Conservation (phyloP, 2,329 filamentous ascomycete species). For the Calonectria pauciramosa region DNA sequence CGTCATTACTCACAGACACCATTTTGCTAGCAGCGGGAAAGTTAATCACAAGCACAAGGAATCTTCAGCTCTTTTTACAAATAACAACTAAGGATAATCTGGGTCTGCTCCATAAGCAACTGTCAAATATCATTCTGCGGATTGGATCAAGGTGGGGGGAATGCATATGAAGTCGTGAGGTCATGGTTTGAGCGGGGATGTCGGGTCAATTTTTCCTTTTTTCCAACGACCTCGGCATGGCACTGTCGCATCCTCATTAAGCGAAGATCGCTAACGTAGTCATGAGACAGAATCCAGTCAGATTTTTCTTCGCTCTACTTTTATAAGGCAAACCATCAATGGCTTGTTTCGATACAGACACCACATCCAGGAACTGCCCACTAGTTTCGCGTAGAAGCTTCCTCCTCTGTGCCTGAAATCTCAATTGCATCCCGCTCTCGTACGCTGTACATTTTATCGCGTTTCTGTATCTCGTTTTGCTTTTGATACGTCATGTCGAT, state of each 20-base stretch:
- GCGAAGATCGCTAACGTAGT: not conserved
- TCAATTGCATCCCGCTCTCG: not conserved
- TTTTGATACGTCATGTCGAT: not conserved
- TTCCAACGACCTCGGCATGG: not conserved
- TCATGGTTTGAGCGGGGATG: not conserved
- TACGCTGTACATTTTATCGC: not conserved
- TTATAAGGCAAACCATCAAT: not conserved
- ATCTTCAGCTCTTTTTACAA: not conserved
- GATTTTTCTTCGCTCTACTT: not conserved
- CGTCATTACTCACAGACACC: not conserved
- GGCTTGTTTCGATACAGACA: not conserved
- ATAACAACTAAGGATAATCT: not conserved
- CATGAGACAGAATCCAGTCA: not conserved
- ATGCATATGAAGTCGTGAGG: not conserved
- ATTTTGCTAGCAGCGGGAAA: not conserved
- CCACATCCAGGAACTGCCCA: not conserved
- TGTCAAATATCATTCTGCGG: not conserved
- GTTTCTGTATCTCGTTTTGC: not conserved
- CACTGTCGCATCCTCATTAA: not conserved
- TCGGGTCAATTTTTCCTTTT: constrained; percentile 9
- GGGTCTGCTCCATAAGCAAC: too few relatives aligned
- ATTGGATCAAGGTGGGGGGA: not conserved
- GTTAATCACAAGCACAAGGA: not conserved
- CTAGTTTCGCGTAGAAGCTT: not conserved
- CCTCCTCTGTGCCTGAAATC: not conserved